phyloP scores from a whole-genome alignment of 805 yeast genomes.

The Torulaspora delbrueckii region DNA sequence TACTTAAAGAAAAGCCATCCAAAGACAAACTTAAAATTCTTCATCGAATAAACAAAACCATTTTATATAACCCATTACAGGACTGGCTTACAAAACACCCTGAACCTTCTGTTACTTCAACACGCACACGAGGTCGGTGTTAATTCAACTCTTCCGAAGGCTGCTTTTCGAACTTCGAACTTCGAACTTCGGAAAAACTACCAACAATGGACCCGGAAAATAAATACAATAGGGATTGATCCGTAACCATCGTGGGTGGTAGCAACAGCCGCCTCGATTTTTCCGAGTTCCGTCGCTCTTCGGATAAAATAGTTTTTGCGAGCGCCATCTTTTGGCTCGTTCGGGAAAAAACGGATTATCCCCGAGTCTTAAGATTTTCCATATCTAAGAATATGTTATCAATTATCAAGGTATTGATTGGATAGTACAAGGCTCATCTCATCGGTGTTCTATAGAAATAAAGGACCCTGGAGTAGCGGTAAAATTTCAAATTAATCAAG shows the following conservation, averaged over 20 bases:
- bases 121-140: neutral
- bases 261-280: too few species aligned
- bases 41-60: too few species aligned
- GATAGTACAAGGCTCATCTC: neutral
- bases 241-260: neutral
- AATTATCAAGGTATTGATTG: neutral
- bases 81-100: too few species aligned
- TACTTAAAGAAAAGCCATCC: too few species aligned
- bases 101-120: too few species aligned
- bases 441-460: neutral
- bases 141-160: neutral
- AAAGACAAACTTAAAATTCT: too few species aligned
- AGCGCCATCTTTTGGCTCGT: neutral
- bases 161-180: neutral
- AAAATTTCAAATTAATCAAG: neutral
- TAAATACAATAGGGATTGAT: neutral
- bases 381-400: neutral
- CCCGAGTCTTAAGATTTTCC: neutral
- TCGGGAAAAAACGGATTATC: neutral
- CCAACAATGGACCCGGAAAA: neutral
- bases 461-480: neutral
- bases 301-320: neutral
- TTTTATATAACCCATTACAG: too few species aligned
- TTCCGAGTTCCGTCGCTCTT: neutral
- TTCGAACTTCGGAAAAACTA: neutral